These are phyloP conservation scores for Kwoniella dendrophila DNA, from an alignment of 768 basidiomycete genomes.

Conservation along the genomic window DNA sequence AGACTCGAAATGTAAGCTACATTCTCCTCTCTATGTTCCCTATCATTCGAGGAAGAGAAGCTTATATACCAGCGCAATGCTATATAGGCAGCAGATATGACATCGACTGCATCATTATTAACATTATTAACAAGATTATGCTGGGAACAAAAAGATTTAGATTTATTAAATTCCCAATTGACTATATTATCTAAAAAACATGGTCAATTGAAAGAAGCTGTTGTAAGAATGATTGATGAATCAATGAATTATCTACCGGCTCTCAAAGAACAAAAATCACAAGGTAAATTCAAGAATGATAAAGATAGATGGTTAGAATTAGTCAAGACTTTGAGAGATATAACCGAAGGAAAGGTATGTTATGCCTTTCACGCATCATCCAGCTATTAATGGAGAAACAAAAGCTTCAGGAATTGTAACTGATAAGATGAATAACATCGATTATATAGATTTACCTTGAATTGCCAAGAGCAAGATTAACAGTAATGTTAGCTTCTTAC, in stretches of 20 bases:
- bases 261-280: slow-evolving; percentile 68
- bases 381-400: neutral
- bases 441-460: slow-evolving; percentile 68
- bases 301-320: slow-evolving; percentile 65
- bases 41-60: neutral
- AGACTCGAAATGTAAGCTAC: slow-evolving; percentile 81
- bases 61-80: neutral
- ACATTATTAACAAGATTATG: slow-evolving; percentile 71
- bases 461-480: slow-evolving; percentile 91
- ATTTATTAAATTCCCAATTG: slow-evolving; percentile 66
- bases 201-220: slow-evolving; percentile 87
- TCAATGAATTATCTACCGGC: slow-evolving; percentile 79
- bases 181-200: slow-evolving; percentile 84
- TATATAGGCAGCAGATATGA: slow-evolving; percentile 80
- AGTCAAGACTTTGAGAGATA: slow-evolving; percentile 81
- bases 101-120: slow-evolving; percentile 85
- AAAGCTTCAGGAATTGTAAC: neutral
- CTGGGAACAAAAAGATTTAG: slow-evolving; percentile 71
- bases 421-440: neutral
- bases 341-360: slow-evolving; percentile 94
- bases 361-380: neutral
- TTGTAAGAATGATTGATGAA: slow-evolving; percentile 88
- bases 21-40: neutral
- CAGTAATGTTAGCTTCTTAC: slow-evolving; percentile 78
- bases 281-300: slow-evolving; percentile 63